These are phyloP conservation scores for Lophiotrema nucula DNA, from an alignment of 495 filamentous ascomycete genomes.

Conservation along the genomic window DNA sequence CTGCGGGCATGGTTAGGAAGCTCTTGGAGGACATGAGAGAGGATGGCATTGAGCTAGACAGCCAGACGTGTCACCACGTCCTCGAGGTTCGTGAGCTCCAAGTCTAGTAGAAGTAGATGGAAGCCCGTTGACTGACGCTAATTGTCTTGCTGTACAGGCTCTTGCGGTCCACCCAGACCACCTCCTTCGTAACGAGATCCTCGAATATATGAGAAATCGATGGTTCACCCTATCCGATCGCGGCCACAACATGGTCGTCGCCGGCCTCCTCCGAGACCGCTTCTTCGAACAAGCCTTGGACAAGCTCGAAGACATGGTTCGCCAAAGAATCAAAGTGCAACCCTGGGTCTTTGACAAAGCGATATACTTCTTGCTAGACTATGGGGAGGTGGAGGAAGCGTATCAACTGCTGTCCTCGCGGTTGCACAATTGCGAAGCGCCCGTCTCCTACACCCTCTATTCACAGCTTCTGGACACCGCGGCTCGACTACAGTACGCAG, in stretches of 20 bases:
- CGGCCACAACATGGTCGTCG: slow-evolving; percentile 65
- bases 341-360: slow-evolving; percentile 75
- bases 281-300: slow-evolving; percentile 81
- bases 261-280: slow-evolving; percentile 73
- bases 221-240: slow-evolving; percentile 66
- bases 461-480: slow-evolving; percentile 61
- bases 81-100: slow-evolving; percentile 61
- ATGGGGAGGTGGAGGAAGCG: slow-evolving; percentile 73
- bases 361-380: slow-evolving; percentile 65
- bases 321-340: slow-evolving; percentile 54
- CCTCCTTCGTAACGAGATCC: slow-evolving; percentile 65
- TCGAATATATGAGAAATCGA: slow-evolving; percentile 66
- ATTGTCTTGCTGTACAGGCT: slow-evolving; percentile 47
- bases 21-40: slow-evolving; percentile 69
- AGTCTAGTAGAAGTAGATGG: not conserved
- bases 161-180: slow-evolving; percentile 86
- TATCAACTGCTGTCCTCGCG: slow-evolving; percentile 36
- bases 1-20: slow-evolving; percentile 56
- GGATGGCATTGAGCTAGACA: slow-evolving; percentile 58
- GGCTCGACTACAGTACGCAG: slow-evolving; percentile 11
- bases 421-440: not conserved
- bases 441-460: slow-evolving; percentile 57
- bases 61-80: slow-evolving; percentile 65
- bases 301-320: slow-evolving; percentile 64
- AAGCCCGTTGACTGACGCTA: not conserved